Evolutionary conservation across 192 early-diverging fungal genomes (phyloP).

Genomic region (Hyaloraphidium curvatum): DNA sequence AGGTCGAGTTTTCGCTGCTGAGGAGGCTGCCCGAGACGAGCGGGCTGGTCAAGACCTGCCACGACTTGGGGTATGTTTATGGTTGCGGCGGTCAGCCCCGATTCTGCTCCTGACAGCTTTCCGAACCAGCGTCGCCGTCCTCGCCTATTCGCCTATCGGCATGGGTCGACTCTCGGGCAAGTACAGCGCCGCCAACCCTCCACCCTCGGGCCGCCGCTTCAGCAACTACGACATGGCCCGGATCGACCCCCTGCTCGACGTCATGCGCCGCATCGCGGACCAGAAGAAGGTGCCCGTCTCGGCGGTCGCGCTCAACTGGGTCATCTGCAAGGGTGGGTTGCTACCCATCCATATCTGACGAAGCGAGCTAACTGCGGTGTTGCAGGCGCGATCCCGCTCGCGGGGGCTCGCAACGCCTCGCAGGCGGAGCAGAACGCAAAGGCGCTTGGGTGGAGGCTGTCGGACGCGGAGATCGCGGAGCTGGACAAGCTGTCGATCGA

Average conservation of each 20-base stretch:
- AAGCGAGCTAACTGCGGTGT: too few species aligned
- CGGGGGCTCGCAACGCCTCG: conserved; percentile 20
- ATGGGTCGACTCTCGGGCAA: conserved; percentile 2
- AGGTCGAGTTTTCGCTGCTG: conserved; percentile 23
- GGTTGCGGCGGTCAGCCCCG: too few species aligned
- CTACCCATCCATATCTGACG: too few species aligned
- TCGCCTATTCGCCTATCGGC: conserved; percentile 48
- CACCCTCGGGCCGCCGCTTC: background rate
- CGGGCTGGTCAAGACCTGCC: background rate
- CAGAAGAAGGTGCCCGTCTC: background rate
- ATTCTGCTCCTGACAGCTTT: too few species aligned
- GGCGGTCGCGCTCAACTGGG: conserved; percentile 23
- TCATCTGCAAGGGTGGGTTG: conserved; percentile 23
- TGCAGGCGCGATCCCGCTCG: conserved; percentile 24
- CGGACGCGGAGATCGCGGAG: conserved; percentile 18
- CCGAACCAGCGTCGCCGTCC: conserved; percentile 19
- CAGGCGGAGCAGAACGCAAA: conserved; percentile 22
- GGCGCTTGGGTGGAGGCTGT: conserved; percentile 20
- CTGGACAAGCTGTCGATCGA: conserved; percentile 17
- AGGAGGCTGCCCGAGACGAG: background rate
- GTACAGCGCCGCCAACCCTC: conserved; percentile 2
- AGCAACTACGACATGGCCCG: background rate
- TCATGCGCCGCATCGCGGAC: background rate
- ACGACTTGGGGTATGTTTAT: too few species aligned
- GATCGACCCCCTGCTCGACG: background rate